Evolutionary conservation across 2,329 filamentous ascomycete genomes (phyloP), one percentile per base, ranked within the genome.

Genomic region (Coniochaeta prunicola): DNA sequence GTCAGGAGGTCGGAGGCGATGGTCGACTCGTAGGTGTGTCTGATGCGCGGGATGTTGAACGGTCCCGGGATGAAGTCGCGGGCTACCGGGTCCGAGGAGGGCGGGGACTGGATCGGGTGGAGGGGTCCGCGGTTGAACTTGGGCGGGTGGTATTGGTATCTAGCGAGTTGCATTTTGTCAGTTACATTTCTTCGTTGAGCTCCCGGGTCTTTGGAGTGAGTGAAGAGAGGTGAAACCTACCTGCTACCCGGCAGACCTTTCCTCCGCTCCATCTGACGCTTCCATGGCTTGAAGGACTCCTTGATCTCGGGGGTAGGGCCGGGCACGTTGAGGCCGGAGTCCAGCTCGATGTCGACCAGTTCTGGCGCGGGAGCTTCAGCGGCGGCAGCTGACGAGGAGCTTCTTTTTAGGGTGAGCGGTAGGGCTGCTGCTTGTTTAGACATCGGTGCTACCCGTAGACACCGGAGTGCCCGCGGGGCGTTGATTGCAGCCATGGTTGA

Each of bases 41-140:
- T 87, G 60, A 97, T 82, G 58, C 94, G 89, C 13, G 93, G 90
- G 56, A 90, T 80, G 69, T 88, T 89, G 80, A 97, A 99, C 1
- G 94, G 94, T 0, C 94, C 94, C 0, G 94, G 92, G 28, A 90
- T 80, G 73, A 94, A 99, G 70, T 91, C 81, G 70, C 94, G 89
- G 60, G 94, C 96, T 30, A 88, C 83, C 0, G 92, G 92, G 68
- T 97, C 90, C 62, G 92, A 94, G 57, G 87, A 83, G 40, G 86
- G 82, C n/a, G 91, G 93, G 60, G 91, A 90, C 77, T 96, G 91
- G 68, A 97, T 86, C 56, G 94, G 94, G 72, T 97, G 92, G 26
- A 97, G 81, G 63, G 92, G 92, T 59, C 94, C 94, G 69, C 93
- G 90, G 74, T 96, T 87, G 82, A 92, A 99, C 77, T 93, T 94